Base-by-base conservation (phyloP, 176 grass and related monocot genomes). In the Paspalum notatum region DNA sequence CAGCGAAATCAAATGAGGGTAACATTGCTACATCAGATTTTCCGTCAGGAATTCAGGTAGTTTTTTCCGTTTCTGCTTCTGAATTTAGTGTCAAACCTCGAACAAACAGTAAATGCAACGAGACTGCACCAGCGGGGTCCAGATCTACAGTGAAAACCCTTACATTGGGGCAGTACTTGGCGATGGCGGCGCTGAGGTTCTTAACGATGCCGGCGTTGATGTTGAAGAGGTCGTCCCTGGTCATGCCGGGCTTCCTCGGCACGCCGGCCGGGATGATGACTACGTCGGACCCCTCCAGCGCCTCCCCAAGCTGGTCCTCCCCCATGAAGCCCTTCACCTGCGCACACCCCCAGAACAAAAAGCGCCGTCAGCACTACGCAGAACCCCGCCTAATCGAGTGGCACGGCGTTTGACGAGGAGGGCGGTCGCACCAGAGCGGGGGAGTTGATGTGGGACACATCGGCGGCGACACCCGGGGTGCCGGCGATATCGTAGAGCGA, bases 191-290 rank as follows among this genome's bases (percentile, higher is more conserved):
- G 48, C 82, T 81, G 71, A 89, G 82, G 2, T 26, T 51, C 86
- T 91, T 91, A 15, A 94, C 91, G 18, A 94, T 94, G 46, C 86
- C 75, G 0, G 88, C 88, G 84, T 94, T 94, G 71, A 91, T 94
- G 40, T 91, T 91, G 80, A 94, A 94, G 20, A 94, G 85, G 47
- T 94, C 91, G 45, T 94, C 91, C 65, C 91, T 82, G 18, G 88
- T 86, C 91, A 94, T 94, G 27, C 91, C 91, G 6, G 91, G 91
- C 69, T 94, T 91, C 83, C 91, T 83, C 1, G 91, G 91, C 67
- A 94, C 80, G 4, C 91, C 91, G 0, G 91, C 91, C 1, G 88
- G 91, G 58, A 94, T 91, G 59, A 94, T 82, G 9, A 94, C 91
- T n/a, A 90, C 68, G 83, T 93, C 91, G 0, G 83, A 62, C 16